Percentiles rank a stretch among this genome's conserved stretches.
phyloP scores from a whole-genome alignment of 352 stramenopile species.

The Phytophthora megakarya region DNA sequence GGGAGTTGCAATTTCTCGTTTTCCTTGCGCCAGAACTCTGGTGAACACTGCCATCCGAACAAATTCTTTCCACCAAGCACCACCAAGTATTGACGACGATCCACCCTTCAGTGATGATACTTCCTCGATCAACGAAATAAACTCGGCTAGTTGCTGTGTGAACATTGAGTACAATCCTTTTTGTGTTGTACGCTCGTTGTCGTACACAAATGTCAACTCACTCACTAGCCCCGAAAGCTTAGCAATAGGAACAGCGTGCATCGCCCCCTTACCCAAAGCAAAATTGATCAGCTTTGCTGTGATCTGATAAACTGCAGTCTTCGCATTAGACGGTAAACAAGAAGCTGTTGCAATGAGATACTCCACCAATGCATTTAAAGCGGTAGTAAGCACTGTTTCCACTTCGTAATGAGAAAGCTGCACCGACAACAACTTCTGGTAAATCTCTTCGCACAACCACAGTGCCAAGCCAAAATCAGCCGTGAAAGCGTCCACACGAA shows the following conservation, averaged over 20 bases:
- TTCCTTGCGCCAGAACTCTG: slow-evolving; percentile 45
- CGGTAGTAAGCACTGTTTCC: slow-evolving; percentile 59
- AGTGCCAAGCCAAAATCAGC: slow-evolving; percentile 73
- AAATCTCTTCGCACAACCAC: slow-evolving; percentile 74
- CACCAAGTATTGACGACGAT: slow-evolving; percentile 48
- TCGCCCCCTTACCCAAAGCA: slow-evolving; percentile 52
- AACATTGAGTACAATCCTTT: slow-evolving; percentile 68
- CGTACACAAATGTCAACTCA: slow-evolving; percentile 63
- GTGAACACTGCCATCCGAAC: slow-evolving; percentile 69
- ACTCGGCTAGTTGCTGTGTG: slow-evolving; percentile 67
- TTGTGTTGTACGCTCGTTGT: slow-evolving; percentile 67
- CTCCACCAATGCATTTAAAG: slow-evolving; percentile 52
- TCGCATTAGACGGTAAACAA: slow-evolving; percentile 48
- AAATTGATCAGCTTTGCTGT: slow-evolving; percentile 73
- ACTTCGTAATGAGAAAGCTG: slow-evolving; percentile 65
- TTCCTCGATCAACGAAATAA: slow-evolving; percentile 69
- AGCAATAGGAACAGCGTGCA: slow-evolving; percentile 59
- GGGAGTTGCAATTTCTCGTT: slow-evolving; percentile 41
- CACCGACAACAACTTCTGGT: slow-evolving; percentile 57
- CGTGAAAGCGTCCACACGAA: slow-evolving; percentile 72
- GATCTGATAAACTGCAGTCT: slow-evolving; percentile 58
- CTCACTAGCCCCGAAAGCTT: slow-evolving; percentile 59
- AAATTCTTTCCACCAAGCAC: slow-evolving; percentile 61
- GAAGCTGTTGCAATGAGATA: slow-evolving; percentile 45
- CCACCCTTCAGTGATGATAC: slow-evolving; percentile 56